Conservation (phyloP, 805 yeast species). For the Candida nemodendra region DNA sequence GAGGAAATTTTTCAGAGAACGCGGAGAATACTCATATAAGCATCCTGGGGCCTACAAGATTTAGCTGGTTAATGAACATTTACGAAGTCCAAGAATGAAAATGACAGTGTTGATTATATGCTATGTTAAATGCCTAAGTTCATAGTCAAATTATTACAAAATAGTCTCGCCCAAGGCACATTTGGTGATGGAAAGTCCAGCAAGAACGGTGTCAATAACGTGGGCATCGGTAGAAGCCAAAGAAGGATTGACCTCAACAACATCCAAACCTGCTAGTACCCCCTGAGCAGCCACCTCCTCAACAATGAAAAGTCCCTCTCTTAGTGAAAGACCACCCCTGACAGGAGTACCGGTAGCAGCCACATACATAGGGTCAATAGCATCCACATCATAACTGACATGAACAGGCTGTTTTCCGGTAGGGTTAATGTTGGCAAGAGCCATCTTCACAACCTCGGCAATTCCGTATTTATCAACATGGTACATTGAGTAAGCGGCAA, state of each 20-base stretch:
- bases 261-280: constrained; percentile 80
- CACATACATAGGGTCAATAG: constrained; percentile 89
- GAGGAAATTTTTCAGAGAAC: too few relatives aligned
- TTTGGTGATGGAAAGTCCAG: constrained; percentile 88
- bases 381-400: constrained; percentile 93
- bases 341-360: constrained; percentile 99
- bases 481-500: constrained; percentile 90
- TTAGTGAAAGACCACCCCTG: constrained; percentile 88
- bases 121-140: too few relatives aligned
- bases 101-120: too few relatives aligned
- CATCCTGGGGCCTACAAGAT: too few relatives aligned
- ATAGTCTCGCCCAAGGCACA: constrained; percentile 94
- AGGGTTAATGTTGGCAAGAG: constrained; percentile 75
- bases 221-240: constrained; percentile 77
- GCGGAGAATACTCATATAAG: too few relatives aligned
- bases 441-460: constrained; percentile 88
- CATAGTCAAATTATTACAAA: too few relatives aligned
- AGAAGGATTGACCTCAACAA: constrained; percentile 91
- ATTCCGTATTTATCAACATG: constrained; percentile 94
- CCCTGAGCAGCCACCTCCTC: constrained; percentile 93
- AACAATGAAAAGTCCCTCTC: constrained; percentile 91
- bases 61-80: too few relatives aligned
- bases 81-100: too few relatives aligned
- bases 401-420: constrained; percentile 71
- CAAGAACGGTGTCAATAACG: constrained; percentile 78